phyloP scores from a whole-genome alignment of 1,139 yeast species.

The Kodamaea alishanica region DNA sequence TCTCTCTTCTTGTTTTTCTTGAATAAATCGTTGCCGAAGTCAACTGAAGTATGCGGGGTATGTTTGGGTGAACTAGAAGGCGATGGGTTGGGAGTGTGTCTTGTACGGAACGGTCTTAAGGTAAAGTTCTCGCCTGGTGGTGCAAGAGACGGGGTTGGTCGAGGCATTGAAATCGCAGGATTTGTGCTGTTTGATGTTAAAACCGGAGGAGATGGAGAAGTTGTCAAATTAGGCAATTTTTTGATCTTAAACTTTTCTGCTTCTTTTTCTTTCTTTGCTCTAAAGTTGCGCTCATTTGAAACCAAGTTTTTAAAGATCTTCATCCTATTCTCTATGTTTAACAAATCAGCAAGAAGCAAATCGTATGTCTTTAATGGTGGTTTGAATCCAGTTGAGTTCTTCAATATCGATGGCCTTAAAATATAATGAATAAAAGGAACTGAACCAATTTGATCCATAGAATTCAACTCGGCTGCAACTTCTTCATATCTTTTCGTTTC shows the following conservation, averaged over 20 bases:
- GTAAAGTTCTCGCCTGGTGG: conserved; percentile 30
- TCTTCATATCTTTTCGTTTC: conserved; percentile 9
- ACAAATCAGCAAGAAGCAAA: conserved; percentile 27
- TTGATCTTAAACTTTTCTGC: conserved; percentile 29
- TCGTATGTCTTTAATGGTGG: conserved; percentile 36
- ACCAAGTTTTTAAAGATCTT: conserved; percentile 27
- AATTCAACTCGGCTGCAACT: conserved; percentile 23
- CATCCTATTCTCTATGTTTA: conserved; percentile 24
- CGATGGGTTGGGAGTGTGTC: conserved; percentile 40
- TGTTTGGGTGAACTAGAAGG: conserved; percentile 39
- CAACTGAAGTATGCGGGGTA: conserved; percentile 20
- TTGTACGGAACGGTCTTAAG: conserved; percentile 43
- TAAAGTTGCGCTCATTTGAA: conserved; percentile 28
- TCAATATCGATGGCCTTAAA: conserved; percentile 39
- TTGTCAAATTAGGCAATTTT: conserved; percentile 14
- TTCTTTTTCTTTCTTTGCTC: conserved; percentile 26
- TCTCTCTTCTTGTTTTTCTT: conserved; percentile 9
- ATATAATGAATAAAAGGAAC: conserved; percentile 43
- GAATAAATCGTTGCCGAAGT: conserved; percentile 8
- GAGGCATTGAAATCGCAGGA: conserved; percentile 4
- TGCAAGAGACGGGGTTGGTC: conserved; percentile 5
- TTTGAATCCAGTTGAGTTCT: conserved; percentile 37
- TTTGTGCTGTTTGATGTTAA: conserved; percentile 1
- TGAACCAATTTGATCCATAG: conserved; percentile 37
- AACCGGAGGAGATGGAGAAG: conserved; percentile 16